phyloP scores from a whole-genome alignment of 2,329 filamentous ascomycete species.

The Akanthomyces dipterigenus region DNA sequence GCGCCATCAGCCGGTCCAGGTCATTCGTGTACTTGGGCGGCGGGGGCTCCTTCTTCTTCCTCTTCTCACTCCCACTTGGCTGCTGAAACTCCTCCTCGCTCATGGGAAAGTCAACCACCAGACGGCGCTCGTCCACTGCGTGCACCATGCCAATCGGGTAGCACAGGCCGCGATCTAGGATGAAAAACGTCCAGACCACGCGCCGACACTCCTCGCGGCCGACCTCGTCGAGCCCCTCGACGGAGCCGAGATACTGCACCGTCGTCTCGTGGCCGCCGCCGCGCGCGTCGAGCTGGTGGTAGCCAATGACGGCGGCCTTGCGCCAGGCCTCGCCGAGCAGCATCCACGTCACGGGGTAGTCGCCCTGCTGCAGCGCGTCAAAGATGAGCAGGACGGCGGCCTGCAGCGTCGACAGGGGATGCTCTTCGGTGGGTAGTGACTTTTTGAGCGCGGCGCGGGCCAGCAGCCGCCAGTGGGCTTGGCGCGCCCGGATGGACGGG shows the following conservation, averaged over 20 bases:
- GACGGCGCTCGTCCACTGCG: constrained; percentile 20
- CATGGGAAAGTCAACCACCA: constrained; percentile 19
- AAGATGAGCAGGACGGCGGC: constrained; percentile 18
- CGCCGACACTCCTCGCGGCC: constrained; percentile 18
- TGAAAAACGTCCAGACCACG: constrained; percentile 19
- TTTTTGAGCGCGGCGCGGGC: constrained; percentile 16
- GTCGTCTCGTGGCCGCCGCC: not conserved
- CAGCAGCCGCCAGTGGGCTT: constrained; percentile 16
- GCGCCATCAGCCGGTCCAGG: constrained; percentile 15
- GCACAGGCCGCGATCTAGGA: constrained; percentile 20
- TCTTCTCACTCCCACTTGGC: too few relatives aligned
- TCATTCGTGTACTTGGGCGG: constrained; percentile 12
- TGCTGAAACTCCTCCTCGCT: constrained; percentile 17
- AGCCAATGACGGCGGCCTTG: constrained; percentile 18
- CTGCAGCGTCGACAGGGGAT: constrained; percentile 17
- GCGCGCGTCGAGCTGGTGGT: constrained; percentile 13
- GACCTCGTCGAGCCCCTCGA: constrained; percentile 13
- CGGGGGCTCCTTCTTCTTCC: too few relatives aligned
- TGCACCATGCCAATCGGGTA: constrained; percentile 20
- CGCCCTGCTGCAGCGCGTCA: constrained; percentile 15
- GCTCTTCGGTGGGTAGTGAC: constrained; percentile 12
- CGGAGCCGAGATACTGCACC: constrained; percentile 12
- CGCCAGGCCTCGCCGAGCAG: constrained; percentile 21
- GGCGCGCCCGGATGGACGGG: constrained; percentile 14
- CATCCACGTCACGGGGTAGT: constrained; percentile 17